Evolutionary conservation across 2,329 filamentous ascomycete species (phyloP).

Genomic region (Colletotrichum abscissum): DNA sequence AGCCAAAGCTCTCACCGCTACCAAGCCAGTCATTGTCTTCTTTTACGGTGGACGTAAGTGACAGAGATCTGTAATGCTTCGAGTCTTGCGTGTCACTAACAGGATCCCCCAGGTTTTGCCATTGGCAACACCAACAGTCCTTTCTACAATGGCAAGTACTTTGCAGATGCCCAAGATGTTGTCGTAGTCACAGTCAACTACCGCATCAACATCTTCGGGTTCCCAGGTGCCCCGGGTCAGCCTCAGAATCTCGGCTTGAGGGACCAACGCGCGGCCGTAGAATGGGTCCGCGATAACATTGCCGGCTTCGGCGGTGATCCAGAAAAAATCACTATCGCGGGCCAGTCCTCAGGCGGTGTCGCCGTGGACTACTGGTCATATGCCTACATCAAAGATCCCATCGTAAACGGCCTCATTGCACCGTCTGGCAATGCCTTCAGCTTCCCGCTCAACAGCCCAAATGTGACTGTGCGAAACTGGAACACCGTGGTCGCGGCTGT

Average conservation of each 20-base stretch:
- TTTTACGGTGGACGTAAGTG: constrained; percentile 48
- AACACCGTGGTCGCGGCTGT: constrained; percentile 54
- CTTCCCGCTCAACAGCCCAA: constrained; percentile 52
- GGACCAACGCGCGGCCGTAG: constrained; percentile 61
- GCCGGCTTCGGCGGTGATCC: constrained; percentile 58
- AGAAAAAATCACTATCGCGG: constrained; percentile 51
- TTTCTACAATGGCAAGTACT: constrained; percentile 54
- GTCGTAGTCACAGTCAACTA: constrained; percentile 61
- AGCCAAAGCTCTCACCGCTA: not conserved
- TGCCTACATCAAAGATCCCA: constrained; percentile 60
- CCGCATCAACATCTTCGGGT: constrained; percentile 55
- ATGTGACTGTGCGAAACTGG: constrained; percentile 53
- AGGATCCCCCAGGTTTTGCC: constrained; percentile 34
- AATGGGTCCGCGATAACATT: constrained; percentile 61
- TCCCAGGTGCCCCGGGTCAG: constrained; percentile 46
- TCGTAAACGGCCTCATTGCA: constrained; percentile 58
- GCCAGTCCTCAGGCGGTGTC: constrained; percentile 55
- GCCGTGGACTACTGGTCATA: constrained; percentile 60
- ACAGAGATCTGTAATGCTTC: fast-evolving
- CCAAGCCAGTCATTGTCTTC: constrained; percentile 51
- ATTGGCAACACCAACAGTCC: constrained; percentile 49
- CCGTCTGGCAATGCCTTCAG: constrained; percentile 59
- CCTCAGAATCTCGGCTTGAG: constrained; percentile 57
- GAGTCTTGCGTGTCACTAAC: not conserved
- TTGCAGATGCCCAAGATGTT: constrained; percentile 55